Evolutionary conservation across 768 basidiomycete genomes (phyloP).

Genomic region (Dacryopinax spathularia): DNA sequence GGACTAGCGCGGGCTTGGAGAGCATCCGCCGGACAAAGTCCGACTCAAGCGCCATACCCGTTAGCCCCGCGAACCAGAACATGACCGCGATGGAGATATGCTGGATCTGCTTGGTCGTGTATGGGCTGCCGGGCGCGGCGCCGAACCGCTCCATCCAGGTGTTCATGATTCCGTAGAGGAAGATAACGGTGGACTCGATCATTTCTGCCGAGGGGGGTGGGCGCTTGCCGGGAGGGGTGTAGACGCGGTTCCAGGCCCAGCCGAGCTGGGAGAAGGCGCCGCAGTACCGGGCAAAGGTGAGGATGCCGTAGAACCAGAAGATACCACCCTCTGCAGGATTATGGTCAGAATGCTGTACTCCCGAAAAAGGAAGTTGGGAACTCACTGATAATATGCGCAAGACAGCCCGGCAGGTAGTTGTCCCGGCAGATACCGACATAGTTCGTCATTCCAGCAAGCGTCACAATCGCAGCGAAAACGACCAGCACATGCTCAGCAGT

Average conservation of each 20-base stretch:
- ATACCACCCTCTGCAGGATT: conserved; percentile 60
- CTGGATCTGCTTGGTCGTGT: conserved; percentile 80
- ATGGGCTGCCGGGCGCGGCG: conserved; percentile 63
- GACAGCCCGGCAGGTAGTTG: conserved; percentile 62
- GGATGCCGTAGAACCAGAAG: conserved; percentile 82
- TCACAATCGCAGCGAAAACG: conserved; percentile 51
- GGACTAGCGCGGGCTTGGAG: conserved; percentile 13
- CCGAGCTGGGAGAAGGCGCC: conserved; percentile 75
- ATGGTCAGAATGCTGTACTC: background rate
- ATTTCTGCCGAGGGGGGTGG: conserved; percentile 53
- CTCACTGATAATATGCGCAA: conserved; percentile 86
- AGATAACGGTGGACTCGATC: conserved; percentile 66
- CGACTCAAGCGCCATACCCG: conserved; percentile 84
- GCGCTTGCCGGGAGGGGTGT: conserved; percentile 15
- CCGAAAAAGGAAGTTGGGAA: conserved; percentile 6
- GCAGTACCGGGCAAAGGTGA: conserved; percentile 87
- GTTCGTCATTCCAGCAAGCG: conserved; percentile 55
- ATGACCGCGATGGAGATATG: conserved; percentile 74
- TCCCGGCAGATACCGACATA: conserved; percentile 82
- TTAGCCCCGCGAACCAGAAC: conserved; percentile 87
- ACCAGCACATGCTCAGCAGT: conserved; percentile 46
- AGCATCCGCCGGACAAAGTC: conserved; percentile 20
- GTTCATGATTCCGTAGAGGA: conserved; percentile 77
- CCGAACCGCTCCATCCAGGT: conserved; percentile 98
- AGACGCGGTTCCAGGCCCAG: conserved; percentile 82